phyloP scores from a whole-genome alignment of 192 early-diverging fungal genomes.

The Coemansia sp. region DNA sequence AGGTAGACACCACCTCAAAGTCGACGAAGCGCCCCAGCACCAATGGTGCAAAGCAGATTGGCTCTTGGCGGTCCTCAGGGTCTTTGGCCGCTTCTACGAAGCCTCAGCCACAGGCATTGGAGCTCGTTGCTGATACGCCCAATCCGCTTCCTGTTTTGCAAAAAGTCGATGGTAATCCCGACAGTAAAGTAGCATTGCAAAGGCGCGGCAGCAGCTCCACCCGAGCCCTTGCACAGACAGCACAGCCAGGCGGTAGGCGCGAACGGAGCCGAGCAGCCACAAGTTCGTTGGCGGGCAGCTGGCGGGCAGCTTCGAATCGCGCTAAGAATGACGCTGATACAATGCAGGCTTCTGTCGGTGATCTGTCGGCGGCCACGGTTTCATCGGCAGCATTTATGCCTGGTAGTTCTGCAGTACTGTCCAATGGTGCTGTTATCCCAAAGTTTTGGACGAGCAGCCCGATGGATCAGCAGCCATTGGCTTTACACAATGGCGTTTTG shows the following conservation, averaged over 20 bases:
- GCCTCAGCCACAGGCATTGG: neutral
- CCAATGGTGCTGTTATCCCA: neutral
- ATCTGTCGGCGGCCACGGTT: neutral
- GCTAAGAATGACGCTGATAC: neutral
- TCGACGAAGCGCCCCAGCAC: constrained; percentile 9
- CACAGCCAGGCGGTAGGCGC: constrained; percentile 1
- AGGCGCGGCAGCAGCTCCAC: constrained; percentile 5
- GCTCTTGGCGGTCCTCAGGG: constrained; percentile 7
- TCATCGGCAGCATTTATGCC: constrained; percentile 1
- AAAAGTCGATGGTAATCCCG: neutral
- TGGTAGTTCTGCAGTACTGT: neutral
- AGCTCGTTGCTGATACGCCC: neutral
- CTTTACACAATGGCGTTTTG: neutral
- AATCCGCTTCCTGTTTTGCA: neutral
- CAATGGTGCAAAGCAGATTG: neutral
- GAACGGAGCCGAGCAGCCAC: constrained; percentile 2
- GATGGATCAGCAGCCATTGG: neutral
- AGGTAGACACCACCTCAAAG: neutral
- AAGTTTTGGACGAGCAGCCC: neutral
- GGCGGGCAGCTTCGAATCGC: constrained; percentile 26
- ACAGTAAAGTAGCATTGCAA: constrained; percentile 8
- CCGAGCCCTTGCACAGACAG: neutral
- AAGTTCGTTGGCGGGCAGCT: constrained; percentile 20
- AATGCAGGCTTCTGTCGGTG: neutral
- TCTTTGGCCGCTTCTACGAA: neutral